Base-by-base conservation (phyloP, 2,329 filamentous ascomycete species). In the Alternaria sp. region DNA sequence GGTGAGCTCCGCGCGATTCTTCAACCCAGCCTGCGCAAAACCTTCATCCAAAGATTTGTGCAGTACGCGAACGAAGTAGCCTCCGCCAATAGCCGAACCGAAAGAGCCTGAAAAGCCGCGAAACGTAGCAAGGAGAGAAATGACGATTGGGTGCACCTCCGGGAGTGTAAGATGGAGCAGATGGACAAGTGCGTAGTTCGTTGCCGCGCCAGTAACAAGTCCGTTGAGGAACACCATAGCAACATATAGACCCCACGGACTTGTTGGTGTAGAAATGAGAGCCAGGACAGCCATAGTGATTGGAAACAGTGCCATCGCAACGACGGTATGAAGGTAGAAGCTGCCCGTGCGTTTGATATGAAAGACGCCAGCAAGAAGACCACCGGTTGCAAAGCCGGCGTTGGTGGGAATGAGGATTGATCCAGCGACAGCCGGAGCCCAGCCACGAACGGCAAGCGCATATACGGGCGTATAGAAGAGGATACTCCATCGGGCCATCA, bases 101-200 rank as follows among this genome's bases (percentile, higher is more conserved):
- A 96, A 96, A 55, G 89, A 91, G 14, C 92, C 92, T 0, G 92
- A 91, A 67, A 96, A 94, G 6, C 92, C 92, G 5, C 93, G 87
- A 79, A 95, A 95, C 1, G 92, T 96, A 26, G 90, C 88, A 5
- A 95, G 80, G 45, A 97, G 83, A 12, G 92, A 91, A 0, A 90
- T 93, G 4, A 91, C 88, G 54, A 96, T 88, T 72, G 92, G 93
- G 71, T 94, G 91, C 1, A 89, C 88, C 7, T 87, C 84, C 0
- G 87, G 84, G 0, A 83, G 82, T 0, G 90, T 91, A 6, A 95
- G 83, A 75, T 96, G 91, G 5, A 96, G 84, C 6, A 94, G 78
- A 72, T 96, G 93, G 0, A 92, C 92, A 3, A 96, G 85, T 0
- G 90, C 92, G 79, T 96, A 96, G 78, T 95, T 96, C 61, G 95